A percentile compares a stretch with the other conserved stretches of the same genome.
These are phyloP conservation scores for Lipomyces sp. DNA, from an alignment of 805 yeast genomes.

Conservation along the genomic window DNA sequence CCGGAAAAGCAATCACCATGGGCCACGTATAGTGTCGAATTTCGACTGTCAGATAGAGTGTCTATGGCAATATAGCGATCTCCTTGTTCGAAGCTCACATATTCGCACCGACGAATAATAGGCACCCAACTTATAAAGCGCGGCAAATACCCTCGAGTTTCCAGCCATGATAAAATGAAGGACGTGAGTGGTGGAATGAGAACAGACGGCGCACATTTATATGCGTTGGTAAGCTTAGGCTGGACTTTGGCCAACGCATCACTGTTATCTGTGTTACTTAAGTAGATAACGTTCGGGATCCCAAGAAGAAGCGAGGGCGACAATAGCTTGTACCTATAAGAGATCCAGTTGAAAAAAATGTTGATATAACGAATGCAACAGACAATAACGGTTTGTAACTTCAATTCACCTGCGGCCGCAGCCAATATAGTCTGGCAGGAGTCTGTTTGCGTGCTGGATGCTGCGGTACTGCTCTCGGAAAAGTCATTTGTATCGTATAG, in stretches of 20 bases:
- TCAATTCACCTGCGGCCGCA: neutral
- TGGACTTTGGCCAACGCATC: neutral
- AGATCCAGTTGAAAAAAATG: neutral
- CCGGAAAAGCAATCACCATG: neutral
- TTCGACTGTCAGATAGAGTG: neutral
- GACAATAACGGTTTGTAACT: neutral
- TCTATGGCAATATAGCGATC: neutral
- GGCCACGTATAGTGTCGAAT: neutral
- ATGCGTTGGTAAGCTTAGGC: neutral
- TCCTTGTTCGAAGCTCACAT: conserved; percentile 1
- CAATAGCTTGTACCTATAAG: neutral
- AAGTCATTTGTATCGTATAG: neutral
- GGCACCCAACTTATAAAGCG: conserved; percentile 1
- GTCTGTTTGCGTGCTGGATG: neutral
- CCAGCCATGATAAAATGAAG: neutral
- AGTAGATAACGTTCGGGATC: conserved; percentile 9
- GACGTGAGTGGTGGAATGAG: neutral
- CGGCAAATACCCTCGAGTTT: neutral
- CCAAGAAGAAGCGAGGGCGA: conserved; percentile 2
- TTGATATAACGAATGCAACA: neutral
- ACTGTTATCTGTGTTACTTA: neutral
- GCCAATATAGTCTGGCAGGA: neutral
- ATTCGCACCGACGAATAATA: neutral
- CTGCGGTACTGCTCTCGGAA: neutral
- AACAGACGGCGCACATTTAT: conserved; percentile 7